Base-by-base conservation (phyloP, 2,329 filamentous ascomycete genomes). In the Aspergillus sp. region DNA sequence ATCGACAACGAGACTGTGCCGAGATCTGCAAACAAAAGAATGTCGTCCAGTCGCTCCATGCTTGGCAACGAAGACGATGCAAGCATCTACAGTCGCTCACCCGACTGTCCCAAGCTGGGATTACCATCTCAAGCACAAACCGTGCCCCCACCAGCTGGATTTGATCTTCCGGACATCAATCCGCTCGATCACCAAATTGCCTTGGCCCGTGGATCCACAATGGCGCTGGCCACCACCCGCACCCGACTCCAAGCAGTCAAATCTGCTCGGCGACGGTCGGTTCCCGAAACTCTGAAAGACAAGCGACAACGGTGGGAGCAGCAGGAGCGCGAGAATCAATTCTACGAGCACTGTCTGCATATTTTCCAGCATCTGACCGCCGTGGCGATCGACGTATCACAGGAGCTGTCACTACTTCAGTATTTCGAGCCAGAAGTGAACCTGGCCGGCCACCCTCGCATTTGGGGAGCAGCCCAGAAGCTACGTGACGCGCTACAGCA, bases 161-260 rank as follows among this genome's bases (percentile, higher is more conserved):
- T 45, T 51, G 52, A 61, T 51, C 50, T 60, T 12, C 62, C 61
- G 19, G 62, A 64, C 33, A 63, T 63, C 19, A 61, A 59, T 55
- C 47, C 47, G 4, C 51, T 64, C 15, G 63, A 64, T 51, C 61
- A 64, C 40, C 59, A 63, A 34, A 64, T 64, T 45, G 49, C 56
- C 13, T 9, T 62, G 27, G 61, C 57, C 34, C 55, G 51, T 19
- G 63, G 62, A 11, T 61, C 61, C 34, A 65, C 61, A 11, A 65
- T 65, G 22, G 61, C 63, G 12, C 42, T 65, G 44, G 63, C 63
- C 48, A 63, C 59, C 19, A 63, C 59, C 15, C 61, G 57, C n/a
- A 34, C 22, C 22, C 22, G 22, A 22, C 22, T 22, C 22, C 22
- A 22, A 22, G 22, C 22, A 22, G 22, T 22, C 5, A 22, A 22